Base-by-base conservation (phyloP, 2,329 filamentous ascomycete species). In the Ophiostoma perfectum region DNA sequence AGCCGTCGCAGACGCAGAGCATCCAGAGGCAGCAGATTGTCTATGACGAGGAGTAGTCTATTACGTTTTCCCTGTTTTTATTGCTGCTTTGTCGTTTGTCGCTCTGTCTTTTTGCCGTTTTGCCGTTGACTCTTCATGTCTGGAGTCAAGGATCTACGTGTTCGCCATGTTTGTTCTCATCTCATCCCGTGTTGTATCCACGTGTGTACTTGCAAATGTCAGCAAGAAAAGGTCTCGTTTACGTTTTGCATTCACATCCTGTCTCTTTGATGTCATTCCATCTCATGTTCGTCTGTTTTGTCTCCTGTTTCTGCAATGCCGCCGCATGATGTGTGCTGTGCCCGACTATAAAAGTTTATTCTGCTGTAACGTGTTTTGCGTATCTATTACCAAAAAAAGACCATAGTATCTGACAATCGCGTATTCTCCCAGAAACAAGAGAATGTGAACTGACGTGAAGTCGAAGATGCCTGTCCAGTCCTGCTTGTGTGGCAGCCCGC, bases 21-120 rank as follows among this genome's bases (percentile, higher is more conserved):
- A 66, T 60, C 2, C 45, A 58, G 4, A 27, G 64, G 16, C 66
- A 68, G 36, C 63, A 70, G 16, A 69, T 70, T 49, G 69, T 68
- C 11, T 71, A 71, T 14, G 70, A 70, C 47, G 69, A 71, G 7
- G 69, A 71, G 11, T 62, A 49, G 45, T 12, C 39, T 27, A 27
- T 27, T 27, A 27, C 27, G 27, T 27, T 27, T 27, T 27, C 27
- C 27, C 1, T 27, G 2, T 27, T 27, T 44, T 44, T 44, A 8
- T 3, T 44, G 1, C 7, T 6, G 42, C 1, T 44, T 38, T 36
- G 27, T 38, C 27, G 11, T 16, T 11, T 52, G 11, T 38, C 38
- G 4, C 38, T 5, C 11, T 38, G 5, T 58, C 27, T 38, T 38
- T 27, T 27, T 27, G 27, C 27, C 27, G 27, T 27, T 27, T 27